Conservation (phyloP, 192 early-diverging fungal genomes). For the Backusella tuberculispora region DNA sequence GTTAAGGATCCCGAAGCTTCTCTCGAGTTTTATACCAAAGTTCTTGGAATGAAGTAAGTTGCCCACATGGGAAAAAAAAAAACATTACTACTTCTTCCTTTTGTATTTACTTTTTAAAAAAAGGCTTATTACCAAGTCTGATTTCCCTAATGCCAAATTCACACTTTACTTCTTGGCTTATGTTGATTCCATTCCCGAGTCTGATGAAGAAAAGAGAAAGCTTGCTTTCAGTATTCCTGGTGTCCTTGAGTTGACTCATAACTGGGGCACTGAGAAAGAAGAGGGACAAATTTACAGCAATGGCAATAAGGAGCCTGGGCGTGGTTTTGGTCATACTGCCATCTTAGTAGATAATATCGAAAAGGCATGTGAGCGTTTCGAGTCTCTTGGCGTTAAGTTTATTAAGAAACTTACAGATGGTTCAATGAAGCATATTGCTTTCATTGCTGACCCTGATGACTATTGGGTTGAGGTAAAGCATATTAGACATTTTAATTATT, state of each 20-base stretch:
- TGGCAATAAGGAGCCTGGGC: constrained; percentile 70
- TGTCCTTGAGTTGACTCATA: constrained; percentile 85
- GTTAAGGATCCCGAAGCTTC: constrained; percentile 82
- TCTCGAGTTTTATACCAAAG: constrained; percentile 72
- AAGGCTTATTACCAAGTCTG: constrained; percentile 53
- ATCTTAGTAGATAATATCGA: constrained; percentile 79
- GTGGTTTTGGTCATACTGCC: constrained; percentile 87
- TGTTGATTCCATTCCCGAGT: constrained; percentile 52
- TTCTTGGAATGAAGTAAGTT: constrained; percentile 81
- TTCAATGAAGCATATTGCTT: constrained; percentile 83
- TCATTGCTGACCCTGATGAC: constrained; percentile 83
- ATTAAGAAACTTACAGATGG: constrained; percentile 77
- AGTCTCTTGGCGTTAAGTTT: constrained; percentile 71
- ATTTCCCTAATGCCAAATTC: constrained; percentile 53
- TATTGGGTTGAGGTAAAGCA: constrained; percentile 71
- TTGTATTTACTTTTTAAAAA: not conserved
- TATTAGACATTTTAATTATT: not conserved
- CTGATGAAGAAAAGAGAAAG: constrained; percentile 49
- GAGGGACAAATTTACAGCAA: constrained; percentile 63
- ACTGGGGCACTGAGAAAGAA: constrained; percentile 81
- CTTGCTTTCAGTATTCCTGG: constrained; percentile 69
- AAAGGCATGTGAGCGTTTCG: constrained; percentile 77
- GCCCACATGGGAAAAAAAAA: not conserved
- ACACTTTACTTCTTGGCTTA: constrained; percentile 83
- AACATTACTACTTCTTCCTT: not conserved